Evolutionary conservation across 2,329 filamentous ascomycete species (phyloP), one percentile per base, ranked within the genome.

Genomic region (Phialophora verrucosa): DNA sequence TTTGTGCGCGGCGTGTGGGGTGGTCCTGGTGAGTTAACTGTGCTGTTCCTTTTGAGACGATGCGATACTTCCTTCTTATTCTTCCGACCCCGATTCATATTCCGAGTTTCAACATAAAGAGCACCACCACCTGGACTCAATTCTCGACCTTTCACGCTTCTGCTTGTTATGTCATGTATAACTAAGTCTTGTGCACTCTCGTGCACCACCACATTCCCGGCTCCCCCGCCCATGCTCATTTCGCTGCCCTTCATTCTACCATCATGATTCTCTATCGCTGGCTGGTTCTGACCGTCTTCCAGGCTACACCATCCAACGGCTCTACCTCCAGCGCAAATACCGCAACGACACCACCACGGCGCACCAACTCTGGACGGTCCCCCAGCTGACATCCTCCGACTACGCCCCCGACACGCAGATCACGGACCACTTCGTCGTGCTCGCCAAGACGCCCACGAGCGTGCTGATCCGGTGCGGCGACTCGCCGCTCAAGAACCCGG

Each of bases 371-470:
- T 91, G 89, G 88, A 82, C 83, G 2, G 78, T 75, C 2, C 76
- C 82, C 11, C 82, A 88, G 59, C 83, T 91, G 1, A 75, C 81
- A 5, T 71, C 77, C n/a, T 86, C 81, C 64, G 81, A 71, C 10
- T 91, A 91, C 74, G 83, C 87, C 23, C 80, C 83, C 47, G 89
- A 89, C 38, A 90, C 89, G 0, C 74, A 81, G 49, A 84, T 91
- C 64, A 90, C 87, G 2, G 88, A 91, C 74, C 89, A 91, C 76
- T 91, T 91, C 73, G 87, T 91, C 75, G 88, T 91, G 0, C 79
- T 91, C 0, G 85, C 88, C 61, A 89, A 89, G 77, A 88, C 85
- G 0, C 79, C 84, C 0, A 82, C 82, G 6, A 80, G 83, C 11
- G 88, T 91, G 66, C 82, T 87, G 0, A 82, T 91, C 25, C 85